phyloP scores from a whole-genome alignment of 1,284 basidiomycete genomes.

The Leccinum griseonigrum region DNA sequence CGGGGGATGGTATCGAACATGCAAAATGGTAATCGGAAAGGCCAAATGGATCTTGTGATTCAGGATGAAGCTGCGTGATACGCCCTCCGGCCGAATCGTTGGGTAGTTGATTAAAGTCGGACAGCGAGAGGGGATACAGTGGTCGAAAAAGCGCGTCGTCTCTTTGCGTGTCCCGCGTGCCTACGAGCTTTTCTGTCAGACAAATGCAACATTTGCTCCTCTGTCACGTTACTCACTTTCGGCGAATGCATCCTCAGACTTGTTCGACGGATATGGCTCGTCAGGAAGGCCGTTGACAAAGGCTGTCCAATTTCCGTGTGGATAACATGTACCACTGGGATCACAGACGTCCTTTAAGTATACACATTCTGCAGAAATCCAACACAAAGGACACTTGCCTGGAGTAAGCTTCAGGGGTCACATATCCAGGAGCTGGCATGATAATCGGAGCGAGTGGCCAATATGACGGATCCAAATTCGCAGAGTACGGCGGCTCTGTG shows the following conservation, averaged over 20 bases:
- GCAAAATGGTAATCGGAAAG: not conserved
- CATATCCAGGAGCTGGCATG: not conserved
- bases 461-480: not conserved
- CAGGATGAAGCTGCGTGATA: not conserved
- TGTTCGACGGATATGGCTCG: not conserved
- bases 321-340: not conserved
- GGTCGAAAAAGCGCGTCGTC: not conserved
- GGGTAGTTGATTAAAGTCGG: not conserved
- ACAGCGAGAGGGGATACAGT: too few species aligned
- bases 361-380: not conserved
- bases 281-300: not conserved
- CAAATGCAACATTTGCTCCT: not conserved
- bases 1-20: not conserved
- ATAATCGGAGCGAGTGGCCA: not conserved
- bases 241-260: not conserved
- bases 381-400: not conserved
- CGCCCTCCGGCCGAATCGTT: not conserved
- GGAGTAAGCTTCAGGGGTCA: not conserved
- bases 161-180: too few species aligned
- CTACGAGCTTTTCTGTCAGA: slow-evolving; percentile 8
- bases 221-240: slow-evolving; percentile 8
- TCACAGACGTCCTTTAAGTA: not conserved
- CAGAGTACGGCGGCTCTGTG: not conserved
- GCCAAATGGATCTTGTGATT: not conserved
- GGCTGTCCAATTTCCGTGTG: not conserved